Evolutionary conservation across 345 rosid species (phyloP), one percentile per base, ranked within the genome.

Genomic region (Physaria fendleri): DNA sequence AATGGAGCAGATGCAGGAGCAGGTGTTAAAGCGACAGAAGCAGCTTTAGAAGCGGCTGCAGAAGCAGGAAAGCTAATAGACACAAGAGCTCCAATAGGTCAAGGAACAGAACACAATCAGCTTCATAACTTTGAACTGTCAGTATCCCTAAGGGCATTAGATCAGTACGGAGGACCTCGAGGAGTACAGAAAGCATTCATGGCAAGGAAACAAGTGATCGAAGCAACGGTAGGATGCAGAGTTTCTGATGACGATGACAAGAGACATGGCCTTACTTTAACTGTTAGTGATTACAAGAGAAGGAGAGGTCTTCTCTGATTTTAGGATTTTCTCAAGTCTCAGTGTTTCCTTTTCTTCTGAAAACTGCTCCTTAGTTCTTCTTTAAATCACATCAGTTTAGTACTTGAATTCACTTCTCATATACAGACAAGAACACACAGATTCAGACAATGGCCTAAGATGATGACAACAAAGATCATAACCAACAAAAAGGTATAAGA

Each of bases 251-350:
- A 90, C 59, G 97, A 90, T 62, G 96, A 90, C 23, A 80, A 83
- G 78, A 78, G 99, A 47, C 96, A 85, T 61, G 82, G 80, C 29
- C 77, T 87, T 64, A 90, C 99, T 39, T 73, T 94, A 72, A 94
- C 96, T 9, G 96, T 94, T 38, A 76, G 99, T 45, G 99, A 90
- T 64, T 94, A 94, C 90, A 90, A 94, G 81, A 90, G 97, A 71
- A 81, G 99, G 61, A 87, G 96, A 73, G 97, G 99, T 45, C 97
- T 94, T 64, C 87, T 94, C 40, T 94, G 80, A 85, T 48, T 47
- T 40, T 12, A 13, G 13, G 28, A 12, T 32, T 60, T 8, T 68
- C 37, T 2, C 32, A 41, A 32, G 52, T 41, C 23, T 59, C 28
- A 29, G 18, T 29, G 72, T 49, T 46, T 49, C 53, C 15, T 38